Evolutionary conservation across 768 basidiomycete species (phyloP).

Genomic region (Panellus pusillus): DNA sequence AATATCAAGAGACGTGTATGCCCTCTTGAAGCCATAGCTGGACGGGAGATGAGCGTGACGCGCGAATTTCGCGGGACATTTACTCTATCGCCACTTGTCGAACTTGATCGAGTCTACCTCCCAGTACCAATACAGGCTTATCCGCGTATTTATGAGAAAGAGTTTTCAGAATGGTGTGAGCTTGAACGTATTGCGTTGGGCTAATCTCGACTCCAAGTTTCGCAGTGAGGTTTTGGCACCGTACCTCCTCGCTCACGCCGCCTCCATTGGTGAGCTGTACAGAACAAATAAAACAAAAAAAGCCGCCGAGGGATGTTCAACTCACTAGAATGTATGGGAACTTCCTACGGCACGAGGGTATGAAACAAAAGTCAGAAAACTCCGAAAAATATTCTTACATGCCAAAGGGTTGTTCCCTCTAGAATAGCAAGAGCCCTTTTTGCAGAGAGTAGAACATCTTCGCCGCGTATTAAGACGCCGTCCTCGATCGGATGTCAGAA

Average conservation of each 20-base stretch:
- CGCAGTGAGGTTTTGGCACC: slow-evolving; percentile 58
- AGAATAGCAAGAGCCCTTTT: slow-evolving; percentile 74
- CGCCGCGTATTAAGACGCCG: slow-evolving; percentile 85
- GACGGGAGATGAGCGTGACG: slow-evolving; percentile 1
- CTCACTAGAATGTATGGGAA: slow-evolving; percentile 81
- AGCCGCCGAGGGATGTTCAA: background rate
- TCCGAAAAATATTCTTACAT: slow-evolving; percentile 43
- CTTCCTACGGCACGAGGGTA: slow-evolving; percentile 44
- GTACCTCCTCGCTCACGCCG: slow-evolving; percentile 65
- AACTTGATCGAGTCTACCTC: slow-evolving; percentile 71
- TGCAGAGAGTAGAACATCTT: slow-evolving; percentile 71
- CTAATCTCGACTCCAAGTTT: slow-evolving; percentile 74
- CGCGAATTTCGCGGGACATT: slow-evolving; percentile 22
- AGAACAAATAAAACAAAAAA: slow-evolving; percentile 11
- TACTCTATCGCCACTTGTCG: slow-evolving; percentile 86
- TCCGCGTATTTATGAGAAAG: slow-evolving; percentile 64
- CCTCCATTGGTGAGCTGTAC: slow-evolving; percentile 84
- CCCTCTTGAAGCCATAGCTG: slow-evolving; percentile 88
- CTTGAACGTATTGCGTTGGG: slow-evolving; percentile 75
- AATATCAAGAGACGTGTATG: slow-evolving; percentile 80
- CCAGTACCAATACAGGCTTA: slow-evolving; percentile 80
- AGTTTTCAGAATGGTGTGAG: slow-evolving; percentile 82
- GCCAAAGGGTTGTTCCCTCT: slow-evolving; percentile 74
- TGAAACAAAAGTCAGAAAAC: slow-evolving; percentile 14
- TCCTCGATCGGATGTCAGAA: slow-evolving; percentile 52